A percentile compares a stretch with the other conserved stretches of the same genome.
These are phyloP conservation scores for Skeletonema marinoi DNA, from an alignment of 108 stramenopile species.

Conservation along the genomic window DNA sequence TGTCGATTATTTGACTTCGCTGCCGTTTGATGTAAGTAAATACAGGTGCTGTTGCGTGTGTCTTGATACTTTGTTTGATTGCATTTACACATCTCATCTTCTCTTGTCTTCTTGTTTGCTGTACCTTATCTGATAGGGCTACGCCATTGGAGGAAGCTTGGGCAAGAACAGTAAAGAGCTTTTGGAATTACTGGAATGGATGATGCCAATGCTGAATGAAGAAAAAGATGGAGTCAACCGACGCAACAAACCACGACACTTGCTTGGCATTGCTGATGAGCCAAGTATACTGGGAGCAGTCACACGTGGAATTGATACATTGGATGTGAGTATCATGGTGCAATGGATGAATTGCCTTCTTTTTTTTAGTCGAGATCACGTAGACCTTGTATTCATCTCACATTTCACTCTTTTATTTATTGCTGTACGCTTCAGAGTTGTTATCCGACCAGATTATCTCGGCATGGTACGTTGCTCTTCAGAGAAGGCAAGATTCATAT, in stretches of 20 bases:
- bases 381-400: too few species aligned
- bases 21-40: slow-evolving; percentile 83
- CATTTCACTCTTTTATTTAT: too few species aligned
- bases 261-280: slow-evolving; percentile 94
- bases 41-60: not conserved
- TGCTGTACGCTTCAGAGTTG: slow-evolving; percentile 13
- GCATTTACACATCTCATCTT: not conserved
- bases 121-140: slow-evolving; percentile 24
- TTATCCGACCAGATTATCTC: slow-evolving; percentile 87
- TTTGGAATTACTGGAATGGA: slow-evolving; percentile 81
- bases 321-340: slow-evolving; percentile 57
- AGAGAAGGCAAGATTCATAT: slow-evolving; percentile 66
- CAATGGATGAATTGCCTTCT: too few species aligned
- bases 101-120: not conserved
- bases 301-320: slow-evolving; percentile 81
- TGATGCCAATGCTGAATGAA: slow-evolving; percentile 88
- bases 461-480: slow-evolving; percentile 86
- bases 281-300: slow-evolving; percentile 81
- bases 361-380: too few species aligned
- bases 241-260: slow-evolving; percentile 83
- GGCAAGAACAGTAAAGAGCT: slow-evolving; percentile 88
- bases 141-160: slow-evolving; percentile 90
- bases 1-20: slow-evolving; percentile 84
- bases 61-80: not conserved
- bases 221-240: slow-evolving; percentile 32